Base-by-base conservation (phyloP, 2,329 filamentous ascomycete species). In the Cladosporium sp. region DNA sequence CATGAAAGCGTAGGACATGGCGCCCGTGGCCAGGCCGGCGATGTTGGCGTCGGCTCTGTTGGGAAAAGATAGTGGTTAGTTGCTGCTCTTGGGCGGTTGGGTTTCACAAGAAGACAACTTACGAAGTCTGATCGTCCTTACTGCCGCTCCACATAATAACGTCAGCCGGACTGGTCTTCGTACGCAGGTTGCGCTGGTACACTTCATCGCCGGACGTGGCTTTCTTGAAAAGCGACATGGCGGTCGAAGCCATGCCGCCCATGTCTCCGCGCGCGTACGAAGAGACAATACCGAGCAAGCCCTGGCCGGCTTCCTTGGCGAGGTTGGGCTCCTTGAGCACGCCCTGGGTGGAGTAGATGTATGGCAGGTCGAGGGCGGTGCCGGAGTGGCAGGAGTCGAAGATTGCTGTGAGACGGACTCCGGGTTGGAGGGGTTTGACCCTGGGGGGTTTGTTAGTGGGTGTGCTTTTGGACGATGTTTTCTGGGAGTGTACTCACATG, bases 1-100 rank as follows among this genome's bases (percentile, higher is more conserved):
- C 68, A 98, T 93, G 69, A 98, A 98, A 2, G 93, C 93, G 83
- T 87, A 96, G 3, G 90, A 95, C 93, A 98, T 97, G 69, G 93
- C 93, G 49, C 93, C 93, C 0, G 93, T 98, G 29, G 93, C 92
- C 72, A 96, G 80, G 50, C 88, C 83, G 38, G 79, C 82, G 58
- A 97, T 96, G 22, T 83, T 87, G 11, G 93, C 91, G 68, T 98
- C 93, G 71, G 89, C 87, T 52, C 90, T 95, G 61, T 49, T 30
- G n/a, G 9, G 13, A n/a, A 16, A 13, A 35, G 8, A 15, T 38
- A 3, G 42, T 43, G 43, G 29, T 15, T 46, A 20, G 19, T 61
- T n/a, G n/a, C 9, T n/a, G n/a, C n/a, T 12, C 27, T 7, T 7
- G 27, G 27, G 27, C 12, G 27, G 7, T 30, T 30, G 27, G 27